Evolutionary conservation across 192 early-diverging fungal species (phyloP), one percentile per base, ranked within the genome.

Genomic region (Geranomyces michiganensis): DNA sequence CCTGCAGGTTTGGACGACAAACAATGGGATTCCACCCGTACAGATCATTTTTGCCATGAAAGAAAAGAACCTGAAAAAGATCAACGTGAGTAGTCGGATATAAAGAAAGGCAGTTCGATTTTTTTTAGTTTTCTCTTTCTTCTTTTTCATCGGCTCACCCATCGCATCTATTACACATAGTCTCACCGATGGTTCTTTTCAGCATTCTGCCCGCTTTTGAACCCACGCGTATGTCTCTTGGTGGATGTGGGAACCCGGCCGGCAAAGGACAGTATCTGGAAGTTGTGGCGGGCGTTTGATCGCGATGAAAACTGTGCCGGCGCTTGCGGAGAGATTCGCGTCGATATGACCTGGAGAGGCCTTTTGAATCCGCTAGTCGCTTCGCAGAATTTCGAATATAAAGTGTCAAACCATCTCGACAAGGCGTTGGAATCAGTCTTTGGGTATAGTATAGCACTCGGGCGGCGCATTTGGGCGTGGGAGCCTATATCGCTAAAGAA

Each of bases 371-470:
- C 91, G 4, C 60, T 93, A 10, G 90, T 92, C 30, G 91, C 90
- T 0, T 81, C 91, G 2, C 92, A 93, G 65, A 91, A 93, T 71
- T 93, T 92, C 79, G 92, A 93, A 72, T 64, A 64, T 41, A 64
- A 64, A 21, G 27, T 64, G 2, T 45, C 41, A 4, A 86, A 85
- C 70, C 90, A 91, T 63, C 75, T 92, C n/a, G 90, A 92, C 69
- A 92, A 92, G 65, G 88, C 91, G 30, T 81, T 92, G 49, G 92
- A 93, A 72, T 93, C 92, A 19, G 89, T 95, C 19, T 96, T 94
- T 85, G 95, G 95, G n/a, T n/a, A n/a, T n/a, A n/a, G n/a, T n/a
- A n/a, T n/a, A n/a, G n/a, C n/a, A n/a, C n/a, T n/a, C n/a, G n/a
- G n/a, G n/a, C n/a, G 31, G n/a, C n/a, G n/a, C n/a, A n/a, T n/a